These are phyloP conservation scores for Beta lomatogona DNA, from an alignment of 179 eudicot genomes.

Conservation along the genomic window DNA sequence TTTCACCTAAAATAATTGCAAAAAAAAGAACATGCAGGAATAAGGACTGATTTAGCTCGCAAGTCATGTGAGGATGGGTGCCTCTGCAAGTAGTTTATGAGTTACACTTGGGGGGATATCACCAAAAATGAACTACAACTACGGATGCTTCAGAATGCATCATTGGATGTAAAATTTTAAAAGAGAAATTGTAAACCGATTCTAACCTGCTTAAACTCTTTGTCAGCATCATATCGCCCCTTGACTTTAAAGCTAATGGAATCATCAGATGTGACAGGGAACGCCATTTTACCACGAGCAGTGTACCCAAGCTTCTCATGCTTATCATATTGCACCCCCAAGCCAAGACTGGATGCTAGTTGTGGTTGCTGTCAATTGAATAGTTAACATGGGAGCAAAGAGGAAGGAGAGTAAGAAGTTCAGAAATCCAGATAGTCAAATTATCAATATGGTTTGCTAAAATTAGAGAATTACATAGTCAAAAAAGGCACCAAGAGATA, in stretches of 20 bases:
- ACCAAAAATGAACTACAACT: neutral
- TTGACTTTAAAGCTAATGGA: conserved; percentile 60
- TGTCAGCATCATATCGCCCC: conserved; percentile 62
- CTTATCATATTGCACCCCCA: conserved; percentile 66
- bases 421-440: neutral
- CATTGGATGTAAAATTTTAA: neutral
- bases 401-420: neutral
- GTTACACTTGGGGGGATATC: neutral
- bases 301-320: conserved; percentile 58
- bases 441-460: neutral
- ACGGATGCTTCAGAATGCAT: neutral
- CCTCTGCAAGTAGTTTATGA: neutral
- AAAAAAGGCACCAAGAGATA: neutral
- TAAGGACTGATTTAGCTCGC: neutral
- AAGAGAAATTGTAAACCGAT: neutral
- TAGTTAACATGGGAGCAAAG: neutral
- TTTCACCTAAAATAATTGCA: neutral
- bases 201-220: conserved; percentile 71
- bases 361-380: conserved; percentile 31
- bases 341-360: conserved; percentile 63
- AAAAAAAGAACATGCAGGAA: neutral
- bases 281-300: conserved; percentile 68
- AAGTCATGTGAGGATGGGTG: neutral
- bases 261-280: conserved; percentile 65
- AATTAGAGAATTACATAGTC: neutral